Evolutionary conservation across 306 rosid genomes (phyloP).

Genomic region (Medicago lupulina): DNA sequence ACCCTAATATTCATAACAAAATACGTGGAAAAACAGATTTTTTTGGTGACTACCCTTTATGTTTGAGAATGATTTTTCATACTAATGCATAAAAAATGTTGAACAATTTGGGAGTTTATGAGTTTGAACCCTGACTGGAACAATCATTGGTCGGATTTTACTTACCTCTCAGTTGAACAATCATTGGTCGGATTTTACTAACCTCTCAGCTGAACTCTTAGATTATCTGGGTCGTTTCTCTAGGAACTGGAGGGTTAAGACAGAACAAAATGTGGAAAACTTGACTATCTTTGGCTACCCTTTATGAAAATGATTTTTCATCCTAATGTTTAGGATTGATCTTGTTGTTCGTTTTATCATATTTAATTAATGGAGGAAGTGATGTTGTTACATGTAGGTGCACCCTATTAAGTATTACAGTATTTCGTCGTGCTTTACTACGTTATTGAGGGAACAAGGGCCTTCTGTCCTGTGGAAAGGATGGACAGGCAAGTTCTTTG

Average conservation of each 20-base stretch:
- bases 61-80: slow-evolving; percentile 15
- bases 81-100: background rate
- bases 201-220: background rate
- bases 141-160: background rate
- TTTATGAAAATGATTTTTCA: slow-evolving; percentile 17
- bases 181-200: background rate
- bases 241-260: background rate
- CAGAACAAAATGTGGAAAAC: background rate
- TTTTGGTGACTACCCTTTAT: background rate
- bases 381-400: slow-evolving; percentile 51
- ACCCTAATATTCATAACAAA: background rate
- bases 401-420: slow-evolving; percentile 56
- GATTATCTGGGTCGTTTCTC: background rate
- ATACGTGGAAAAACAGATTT: slow-evolving; percentile 4
- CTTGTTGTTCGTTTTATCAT: slow-evolving; percentile 34
- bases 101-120: background rate
- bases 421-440: slow-evolving; percentile 56
- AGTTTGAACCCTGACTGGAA: background rate
- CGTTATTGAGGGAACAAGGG: slow-evolving; percentile 62
- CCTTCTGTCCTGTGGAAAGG: slow-evolving; percentile 69
- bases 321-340: slow-evolving; percentile 18
- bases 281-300: background rate
- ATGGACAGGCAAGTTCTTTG: slow-evolving; percentile 64
- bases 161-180: background rate
- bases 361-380: slow-evolving; percentile 30